phyloP scores from a whole-genome alignment of 2,329 filamentous ascomycete genomes.

The Cladophialophora yegresii region DNA sequence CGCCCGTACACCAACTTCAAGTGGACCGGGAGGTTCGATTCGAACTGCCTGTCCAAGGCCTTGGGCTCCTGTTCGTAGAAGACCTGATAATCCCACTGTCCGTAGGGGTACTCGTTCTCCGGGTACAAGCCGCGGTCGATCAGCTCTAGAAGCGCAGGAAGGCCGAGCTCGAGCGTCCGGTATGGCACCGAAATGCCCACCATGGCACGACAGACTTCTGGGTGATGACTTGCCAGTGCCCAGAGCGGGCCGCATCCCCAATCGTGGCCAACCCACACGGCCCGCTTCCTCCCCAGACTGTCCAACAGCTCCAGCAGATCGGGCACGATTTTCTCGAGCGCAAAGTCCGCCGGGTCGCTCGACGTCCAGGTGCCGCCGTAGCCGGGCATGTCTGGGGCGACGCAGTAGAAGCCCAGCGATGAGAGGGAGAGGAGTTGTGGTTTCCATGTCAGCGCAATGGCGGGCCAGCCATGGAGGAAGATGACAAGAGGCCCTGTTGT shows the following conservation, averaged over 20 bases:
- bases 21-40: constrained; percentile 11
- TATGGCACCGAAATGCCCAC: constrained; percentile 46
- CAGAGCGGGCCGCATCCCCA: constrained; percentile 31
- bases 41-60: constrained; percentile 18
- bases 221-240: constrained; percentile 24
- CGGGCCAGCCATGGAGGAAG: constrained; percentile 56
- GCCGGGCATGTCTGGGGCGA: constrained; percentile 48
- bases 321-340: constrained; percentile 22
- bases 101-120: constrained; percentile 43
- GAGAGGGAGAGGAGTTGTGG: constrained; percentile 47
- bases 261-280: constrained; percentile 37
- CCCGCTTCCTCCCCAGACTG: constrained; percentile 22
- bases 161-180: constrained; percentile 46
- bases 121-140: constrained; percentile 53
- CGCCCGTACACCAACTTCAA: constrained; percentile 16
- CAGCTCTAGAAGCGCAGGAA: constrained; percentile 41
- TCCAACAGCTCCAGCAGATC: constrained; percentile 22
- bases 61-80: constrained; percentile 24
- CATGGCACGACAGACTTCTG: constrained; percentile 23
- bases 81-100: constrained; percentile 31
- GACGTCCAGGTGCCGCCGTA: constrained; percentile 38
- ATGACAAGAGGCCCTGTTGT: constrained; percentile 33
- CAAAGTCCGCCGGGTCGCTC: constrained; percentile 17
- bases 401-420: constrained; percentile 45
- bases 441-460: constrained; percentile 50